Conservation (phyloP, 1,139 yeast species). For the Debaryomycetaceae sp. region DNA sequence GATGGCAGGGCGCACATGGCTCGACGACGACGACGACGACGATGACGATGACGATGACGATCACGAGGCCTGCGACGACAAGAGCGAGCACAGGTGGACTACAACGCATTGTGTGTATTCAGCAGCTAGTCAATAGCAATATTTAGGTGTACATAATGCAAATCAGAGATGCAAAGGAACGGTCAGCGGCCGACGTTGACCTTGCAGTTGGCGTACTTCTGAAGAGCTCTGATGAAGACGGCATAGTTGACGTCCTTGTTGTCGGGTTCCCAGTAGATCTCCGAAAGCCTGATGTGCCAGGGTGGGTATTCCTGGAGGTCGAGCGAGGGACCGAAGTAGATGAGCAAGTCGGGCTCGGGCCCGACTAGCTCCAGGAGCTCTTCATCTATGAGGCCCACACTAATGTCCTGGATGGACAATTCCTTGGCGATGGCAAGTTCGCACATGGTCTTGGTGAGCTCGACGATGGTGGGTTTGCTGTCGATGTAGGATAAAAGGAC, state of each 20-base stretch:
- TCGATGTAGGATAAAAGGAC: constrained; percentile 70
- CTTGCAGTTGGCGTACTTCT: constrained; percentile 74
- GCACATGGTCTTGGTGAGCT: constrained; percentile 82
- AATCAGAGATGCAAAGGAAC: neutral
- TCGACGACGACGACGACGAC: no score
- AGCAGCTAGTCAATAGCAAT: neutral
- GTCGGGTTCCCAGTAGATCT: constrained; percentile 87
- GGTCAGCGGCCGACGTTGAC: constrained; percentile 64
- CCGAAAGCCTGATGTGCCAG: constrained; percentile 92
- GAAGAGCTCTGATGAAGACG: constrained; percentile 80
- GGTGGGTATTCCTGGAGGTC: constrained; percentile 97
- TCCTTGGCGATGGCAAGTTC: constrained; percentile 65
- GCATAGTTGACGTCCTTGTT: constrained; percentile 77
- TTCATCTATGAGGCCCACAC: constrained; percentile 69
- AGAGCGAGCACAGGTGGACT: neutral
- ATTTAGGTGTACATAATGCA: neutral
- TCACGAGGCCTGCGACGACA: neutral
- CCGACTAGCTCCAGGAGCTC: constrained; percentile 78
- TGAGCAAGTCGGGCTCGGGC: constrained; percentile 82
- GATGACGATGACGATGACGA: no score
- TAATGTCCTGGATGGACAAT: constrained; percentile 63
- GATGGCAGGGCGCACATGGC: no score
- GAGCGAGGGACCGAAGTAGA: constrained; percentile 79
- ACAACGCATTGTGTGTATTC: no score
- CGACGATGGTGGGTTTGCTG: constrained; percentile 88